These are phyloP conservation scores for Boletus sp. DNA, from an alignment of 768 basidiomycete species.

Conservation along the genomic window DNA sequence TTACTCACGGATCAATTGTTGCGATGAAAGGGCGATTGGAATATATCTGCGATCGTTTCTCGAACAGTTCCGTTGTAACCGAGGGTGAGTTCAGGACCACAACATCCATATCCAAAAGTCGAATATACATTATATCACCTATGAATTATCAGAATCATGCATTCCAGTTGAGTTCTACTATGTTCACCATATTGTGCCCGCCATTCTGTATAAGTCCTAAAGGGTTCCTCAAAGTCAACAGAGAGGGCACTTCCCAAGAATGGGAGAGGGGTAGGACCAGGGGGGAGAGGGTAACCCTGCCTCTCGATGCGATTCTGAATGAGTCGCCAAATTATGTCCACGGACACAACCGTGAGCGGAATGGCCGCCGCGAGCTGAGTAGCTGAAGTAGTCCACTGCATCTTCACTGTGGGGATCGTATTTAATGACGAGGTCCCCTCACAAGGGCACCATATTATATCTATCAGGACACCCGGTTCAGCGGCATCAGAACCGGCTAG, in stretches of 20 bases:
- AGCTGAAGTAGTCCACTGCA: constrained; percentile 8
- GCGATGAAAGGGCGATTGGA: constrained; percentile 46
- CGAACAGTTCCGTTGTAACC: constrained; percentile 45
- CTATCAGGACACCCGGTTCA: neutral
- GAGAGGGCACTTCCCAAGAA: constrained; percentile 21
- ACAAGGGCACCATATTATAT: constrained; percentile 6
- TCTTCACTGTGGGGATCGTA: neutral
- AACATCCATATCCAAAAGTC: constrained; percentile 43
- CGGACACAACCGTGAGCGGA: neutral
- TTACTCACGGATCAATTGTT: constrained; percentile 15
- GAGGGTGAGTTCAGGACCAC: constrained; percentile 46
- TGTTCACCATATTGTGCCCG: constrained; percentile 17
- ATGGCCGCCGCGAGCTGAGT: constrained; percentile 5
- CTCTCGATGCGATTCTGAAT: constrained; percentile 9
- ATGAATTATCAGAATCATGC: neutral
- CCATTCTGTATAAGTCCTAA: constrained; percentile 19
- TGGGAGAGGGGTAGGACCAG: constrained; percentile 21
- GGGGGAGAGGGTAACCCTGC: constrained; percentile 15
- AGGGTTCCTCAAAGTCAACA: constrained; percentile 13
- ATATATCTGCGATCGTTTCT: constrained; percentile 45
- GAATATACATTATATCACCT: constrained; percentile 49
- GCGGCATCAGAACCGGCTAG: neutral
- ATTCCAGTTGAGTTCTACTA: neutral
- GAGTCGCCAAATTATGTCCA: neutral
- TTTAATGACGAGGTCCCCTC: neutral